Evolutionary conservation across 495 filamentous ascomycete genomes (phyloP), one percentile per base, ranked within the genome.

Genomic region (Penicillium goetzii): DNA sequence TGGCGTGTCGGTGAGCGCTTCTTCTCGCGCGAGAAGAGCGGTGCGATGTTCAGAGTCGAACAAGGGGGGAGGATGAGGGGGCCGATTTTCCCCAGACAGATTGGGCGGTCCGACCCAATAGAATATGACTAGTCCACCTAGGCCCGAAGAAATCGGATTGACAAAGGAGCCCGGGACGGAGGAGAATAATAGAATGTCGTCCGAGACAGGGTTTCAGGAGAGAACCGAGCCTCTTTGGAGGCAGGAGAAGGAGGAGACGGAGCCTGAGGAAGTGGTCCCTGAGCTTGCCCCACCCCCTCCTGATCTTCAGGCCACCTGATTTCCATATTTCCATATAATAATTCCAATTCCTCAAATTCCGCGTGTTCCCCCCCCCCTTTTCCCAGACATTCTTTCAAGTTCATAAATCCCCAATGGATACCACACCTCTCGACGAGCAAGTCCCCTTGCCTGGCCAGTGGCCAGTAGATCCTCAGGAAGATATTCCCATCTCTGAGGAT

Each of bases 401-500:
- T 33, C 41, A 49, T 10, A 25, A 38, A 8, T 15, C n/a, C 36
- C 23, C 58, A 51, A 70, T 72, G 70, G 61, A 54, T 33, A 59
- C 61, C 56, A 57, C 67, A 33, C 61, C 70, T 6, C 55, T 62
- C 14, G 77, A 80, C 26, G 74, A 77, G 30, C 70, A 70, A 41
- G 61, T 80, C 30, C 82, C 84, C 51, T 25, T 57, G 45, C 74
- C 79, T 6, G 87, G 87, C 50, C 68, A 88, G 62, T 90, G 88
- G 88, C 88, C 88, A 23, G 85, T 86, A 28, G 85, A 86, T 64
- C 88, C 88, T 19, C 88, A 90, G 68, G 81, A 87, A 36, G 86
- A 88, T 71, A 60, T 83, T 40, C 77, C 80, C 3, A 78, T 88
- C 43, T 80, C 78, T 10, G 86, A 96, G 36, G 86, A 89, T 61